Conservation (phyloP, 1,284 basidiomycete species). For the Papiliotrema flavescens region DNA sequence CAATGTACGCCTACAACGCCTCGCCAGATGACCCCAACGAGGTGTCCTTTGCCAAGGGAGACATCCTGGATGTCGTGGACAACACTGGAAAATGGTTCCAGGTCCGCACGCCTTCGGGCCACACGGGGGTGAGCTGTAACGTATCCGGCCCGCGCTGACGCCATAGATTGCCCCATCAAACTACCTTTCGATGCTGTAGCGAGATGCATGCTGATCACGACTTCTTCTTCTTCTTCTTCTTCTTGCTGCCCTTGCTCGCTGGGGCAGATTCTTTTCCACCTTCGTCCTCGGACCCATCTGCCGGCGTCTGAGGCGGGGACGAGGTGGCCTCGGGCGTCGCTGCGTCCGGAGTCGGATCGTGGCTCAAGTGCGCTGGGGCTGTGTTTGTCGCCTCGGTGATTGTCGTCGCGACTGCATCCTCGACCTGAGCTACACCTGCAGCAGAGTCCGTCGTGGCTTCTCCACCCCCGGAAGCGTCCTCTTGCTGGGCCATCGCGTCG, state of each 20-base stretch:
- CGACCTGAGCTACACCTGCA: too few relatives aligned
- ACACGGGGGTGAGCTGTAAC: constrained; percentile 58
- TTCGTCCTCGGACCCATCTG: too few relatives aligned
- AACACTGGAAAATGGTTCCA: constrained; percentile 96
- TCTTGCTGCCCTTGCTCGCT: constrained; percentile 31
- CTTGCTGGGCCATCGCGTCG: too few relatives aligned
- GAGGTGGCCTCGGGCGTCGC: too few relatives aligned
- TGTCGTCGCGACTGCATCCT: too few relatives aligned
- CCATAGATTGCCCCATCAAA: constrained; percentile 44
- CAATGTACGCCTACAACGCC: constrained; percentile 66
- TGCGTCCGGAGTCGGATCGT: too few relatives aligned
- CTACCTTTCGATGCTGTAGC: constrained; percentile 37
- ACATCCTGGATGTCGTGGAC: constrained; percentile 90
- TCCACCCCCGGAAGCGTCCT: too few relatives aligned
- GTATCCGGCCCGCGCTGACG: neutral
- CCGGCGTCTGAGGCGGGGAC: too few relatives aligned
- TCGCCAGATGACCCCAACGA: constrained; percentile 94
- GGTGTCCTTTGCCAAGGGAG: constrained; percentile 89
- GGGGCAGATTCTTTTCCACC: too few relatives aligned
- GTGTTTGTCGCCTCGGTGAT: too few relatives aligned
- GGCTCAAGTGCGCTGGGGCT: too few relatives aligned
- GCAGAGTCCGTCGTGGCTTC: too few relatives aligned
- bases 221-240: constrained; percentile 42
- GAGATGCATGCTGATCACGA: constrained; percentile 11
- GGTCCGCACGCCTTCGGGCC: constrained; percentile 77